Evolutionary conservation across 176 grass and related monocot genomes (phyloP).

Genomic region (Triticum dicoccoides): DNA sequence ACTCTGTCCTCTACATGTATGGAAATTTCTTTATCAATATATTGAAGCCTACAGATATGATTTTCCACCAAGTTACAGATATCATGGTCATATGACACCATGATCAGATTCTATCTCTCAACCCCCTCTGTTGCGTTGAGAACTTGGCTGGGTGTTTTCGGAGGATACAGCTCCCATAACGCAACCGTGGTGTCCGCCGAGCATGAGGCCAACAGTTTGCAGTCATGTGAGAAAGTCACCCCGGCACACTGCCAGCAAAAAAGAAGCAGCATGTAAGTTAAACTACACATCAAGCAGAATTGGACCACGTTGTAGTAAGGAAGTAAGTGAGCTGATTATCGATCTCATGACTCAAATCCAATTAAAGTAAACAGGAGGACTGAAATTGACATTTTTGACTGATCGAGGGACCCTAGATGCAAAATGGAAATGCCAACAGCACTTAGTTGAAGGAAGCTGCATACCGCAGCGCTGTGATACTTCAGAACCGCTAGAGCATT

Average conservation of each 20-base stretch:
- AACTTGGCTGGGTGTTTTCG: slow-evolving; percentile 24
- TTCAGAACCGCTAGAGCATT: slow-evolving; percentile 71
- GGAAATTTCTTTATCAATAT: neutral
- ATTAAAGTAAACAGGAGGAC: neutral
- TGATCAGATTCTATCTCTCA: neutral
- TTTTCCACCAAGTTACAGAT: neutral
- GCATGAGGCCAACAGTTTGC: slow-evolving; percentile 88
- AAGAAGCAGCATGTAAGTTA: neutral
- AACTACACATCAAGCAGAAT: neutral
- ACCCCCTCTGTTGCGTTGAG: neutral
- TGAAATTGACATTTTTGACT: neutral
- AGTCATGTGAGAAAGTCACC: slow-evolving; percentile 69
- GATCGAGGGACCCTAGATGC: neutral
- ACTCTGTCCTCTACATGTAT: neutral
- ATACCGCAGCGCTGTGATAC: slow-evolving; percentile 75
- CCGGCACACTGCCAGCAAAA: slow-evolving; percentile 64
- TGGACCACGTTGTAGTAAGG: neutral
- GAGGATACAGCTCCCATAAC: slow-evolving; percentile 84
- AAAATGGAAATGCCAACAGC: neutral
- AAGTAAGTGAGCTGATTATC: neutral
- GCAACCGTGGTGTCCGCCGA: slow-evolving; percentile 69
- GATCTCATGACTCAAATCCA: neutral
- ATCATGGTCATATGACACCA: neutral
- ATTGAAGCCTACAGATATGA: neutral
- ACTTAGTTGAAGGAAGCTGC: slow-evolving; percentile 12